Evolutionary conservation across 805 yeast species (phyloP), one percentile per base, ranked within the genome.

Genomic region (Wickerhamiella occidentalis): DNA sequence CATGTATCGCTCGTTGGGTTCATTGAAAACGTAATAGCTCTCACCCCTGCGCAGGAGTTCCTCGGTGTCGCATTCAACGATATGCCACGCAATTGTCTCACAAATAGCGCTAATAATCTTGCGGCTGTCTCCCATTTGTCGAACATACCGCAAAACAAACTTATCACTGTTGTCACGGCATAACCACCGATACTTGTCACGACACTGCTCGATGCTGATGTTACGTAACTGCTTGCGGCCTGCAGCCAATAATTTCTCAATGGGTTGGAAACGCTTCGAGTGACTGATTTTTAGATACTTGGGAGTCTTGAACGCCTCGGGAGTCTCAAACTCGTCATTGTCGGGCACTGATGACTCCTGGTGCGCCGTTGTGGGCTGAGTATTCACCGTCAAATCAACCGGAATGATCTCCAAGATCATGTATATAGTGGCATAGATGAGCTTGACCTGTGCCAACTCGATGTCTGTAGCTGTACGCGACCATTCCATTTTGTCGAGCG

Each of bases 101-200:
- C 80, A 71, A 46, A 85, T 60, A 94, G 87, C 86, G 18, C 70
- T 68, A 50, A 84, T 62, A 0, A 86, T 73, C 59, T 79, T 76
- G 56, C 78, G 80, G 19, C 79, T 71, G 55, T 82, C 78, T 80
- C 86, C 86, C 66, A 86, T 86, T 66, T 96, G 79, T 35, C 95
- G 74, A 22, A 85, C 66, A 59, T 82, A 88, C 58, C 94, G 75
- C 59, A 88, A 70, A 26, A 85, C 46, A 56, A 80, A 65, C 58
- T 83, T 81, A 64, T 92, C 99, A 2, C 94, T 83, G 43, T 80
- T 72, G 63, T 90, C 97, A 38, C 43, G 48, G 21, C 33, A 36
- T n/a, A 45, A 12, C 48, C 48, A 45, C 9, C 48, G 35, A 15
- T 13, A 45, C 26, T 45, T 45, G 43, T 21, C 29, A 13, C 23